Percentiles rank a stretch among this genome's conserved stretches.
Evolutionary conservation across 1,284 basidiomycete genomes (phyloP).

Genomic region (Rhodofomes roseus): DNA sequence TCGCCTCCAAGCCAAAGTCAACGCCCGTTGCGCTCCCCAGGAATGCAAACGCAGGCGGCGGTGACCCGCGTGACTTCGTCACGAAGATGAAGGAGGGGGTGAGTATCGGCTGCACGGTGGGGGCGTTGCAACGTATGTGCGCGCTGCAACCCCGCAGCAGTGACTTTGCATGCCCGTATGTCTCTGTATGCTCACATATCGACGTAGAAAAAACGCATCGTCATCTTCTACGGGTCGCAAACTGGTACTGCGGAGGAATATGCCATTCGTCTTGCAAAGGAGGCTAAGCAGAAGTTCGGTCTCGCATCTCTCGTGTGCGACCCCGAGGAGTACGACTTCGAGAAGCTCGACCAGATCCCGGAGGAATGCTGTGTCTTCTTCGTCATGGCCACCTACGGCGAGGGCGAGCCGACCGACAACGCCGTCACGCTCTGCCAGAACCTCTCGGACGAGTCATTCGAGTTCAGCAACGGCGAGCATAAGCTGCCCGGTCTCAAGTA

Average conservation of each 20-base stretch:
- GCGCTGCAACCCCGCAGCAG: not conserved
- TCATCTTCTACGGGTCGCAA: conserved; percentile 96
- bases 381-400: conserved; percentile 97
- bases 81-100: conserved; percentile 88
- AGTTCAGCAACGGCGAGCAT: conserved; percentile 80
- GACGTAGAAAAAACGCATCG: conserved; percentile 85
- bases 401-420: conserved; percentile 98
- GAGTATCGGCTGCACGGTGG: conserved; percentile 32
- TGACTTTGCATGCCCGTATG: not conserved
- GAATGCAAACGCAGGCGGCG: conserved; percentile 45
- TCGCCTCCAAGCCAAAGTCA: conserved; percentile 57
- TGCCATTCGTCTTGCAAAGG: conserved; percentile 89
- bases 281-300: conserved; percentile 92
- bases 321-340: conserved; percentile 97
- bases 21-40: conserved; percentile 45
- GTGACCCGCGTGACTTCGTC: conserved; percentile 86
- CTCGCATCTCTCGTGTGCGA: conserved; percentile 92
- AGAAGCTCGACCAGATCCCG: conserved; percentile 89
- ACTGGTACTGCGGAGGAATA: conserved; percentile 97
- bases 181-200: conserved; percentile 10
- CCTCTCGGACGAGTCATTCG: conserved; percentile 80
- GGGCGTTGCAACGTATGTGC: not conserved
- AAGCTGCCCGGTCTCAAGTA: conserved; percentile 88
- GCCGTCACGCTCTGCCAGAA: conserved; percentile 95
- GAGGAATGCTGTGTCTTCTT: conserved; percentile 87